Conservation (phyloP, 2,329 filamentous ascomycete genomes). For the Cryphonectria japonica region DNA sequence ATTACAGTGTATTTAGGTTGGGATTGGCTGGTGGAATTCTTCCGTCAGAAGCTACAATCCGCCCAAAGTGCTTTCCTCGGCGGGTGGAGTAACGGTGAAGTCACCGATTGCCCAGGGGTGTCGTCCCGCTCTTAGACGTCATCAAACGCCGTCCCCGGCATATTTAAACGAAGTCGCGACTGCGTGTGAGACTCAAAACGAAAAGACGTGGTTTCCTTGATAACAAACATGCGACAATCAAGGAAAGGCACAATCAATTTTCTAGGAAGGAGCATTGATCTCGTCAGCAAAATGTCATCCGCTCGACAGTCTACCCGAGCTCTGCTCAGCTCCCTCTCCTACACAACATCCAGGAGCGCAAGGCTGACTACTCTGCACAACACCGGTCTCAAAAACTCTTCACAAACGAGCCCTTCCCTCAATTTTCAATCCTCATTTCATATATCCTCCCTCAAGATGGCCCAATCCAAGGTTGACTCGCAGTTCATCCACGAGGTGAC, state of each 20-base stretch:
- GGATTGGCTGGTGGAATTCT: not conserved
- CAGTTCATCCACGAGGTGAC: slow-evolving; percentile 46
- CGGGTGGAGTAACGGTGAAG: slow-evolving; percentile 19
- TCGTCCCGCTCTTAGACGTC: slow-evolving; percentile 9
- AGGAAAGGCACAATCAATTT: not conserved
- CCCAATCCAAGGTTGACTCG: slow-evolving; percentile 31
- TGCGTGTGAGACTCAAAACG: no score
- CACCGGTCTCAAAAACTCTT: not conserved
- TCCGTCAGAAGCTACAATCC: not conserved
- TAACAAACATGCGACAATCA: not conserved
- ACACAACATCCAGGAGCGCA: not conserved
- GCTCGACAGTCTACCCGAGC: slow-evolving; percentile 1
- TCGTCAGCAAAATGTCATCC: slow-evolving; percentile 14
- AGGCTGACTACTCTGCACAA: not conserved
- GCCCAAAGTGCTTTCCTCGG: not conserved
- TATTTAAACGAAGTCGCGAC: not conserved
- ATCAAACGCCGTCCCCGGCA: slow-evolving; percentile 1
- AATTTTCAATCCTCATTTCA: slow-evolving; percentile 16
- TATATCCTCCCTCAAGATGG: slow-evolving; percentile 27
- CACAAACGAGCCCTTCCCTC: not conserved
- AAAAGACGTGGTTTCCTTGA: not conserved
- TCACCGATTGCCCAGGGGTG: slow-evolving; percentile 6
- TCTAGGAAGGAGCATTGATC: not conserved
- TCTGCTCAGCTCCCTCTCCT: not conserved
- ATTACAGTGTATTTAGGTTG: no score